phyloP scores from a whole-genome alignment of 2,329 filamentous ascomycete species.

The Onygenales sp. region DNA sequence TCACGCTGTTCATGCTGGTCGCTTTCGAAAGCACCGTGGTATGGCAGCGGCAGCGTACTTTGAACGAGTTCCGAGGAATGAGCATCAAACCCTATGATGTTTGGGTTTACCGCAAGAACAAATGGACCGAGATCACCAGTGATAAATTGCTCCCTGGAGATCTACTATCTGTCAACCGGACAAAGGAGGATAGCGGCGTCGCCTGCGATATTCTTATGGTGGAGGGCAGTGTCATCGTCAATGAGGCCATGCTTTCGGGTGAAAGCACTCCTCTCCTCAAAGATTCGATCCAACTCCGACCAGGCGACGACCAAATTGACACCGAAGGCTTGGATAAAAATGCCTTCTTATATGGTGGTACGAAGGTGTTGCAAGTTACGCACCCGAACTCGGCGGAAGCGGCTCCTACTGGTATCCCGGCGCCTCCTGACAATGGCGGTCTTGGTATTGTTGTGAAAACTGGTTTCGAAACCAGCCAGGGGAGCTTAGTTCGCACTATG shows the following conservation, averaged over 20 bases:
- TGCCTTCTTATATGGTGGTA: slow-evolving; percentile 90
- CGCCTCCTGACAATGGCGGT: slow-evolving; percentile 87
- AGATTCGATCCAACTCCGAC: slow-evolving; percentile 86
- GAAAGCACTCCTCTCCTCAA: slow-evolving; percentile 96
- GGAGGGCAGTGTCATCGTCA: slow-evolving; percentile 92
- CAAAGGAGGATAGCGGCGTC: slow-evolving; percentile 93
- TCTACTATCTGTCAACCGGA: slow-evolving; percentile 81
- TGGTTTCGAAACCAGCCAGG: slow-evolving; percentile 96
- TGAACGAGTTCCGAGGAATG: slow-evolving; percentile 97
- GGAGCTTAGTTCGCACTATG: slow-evolving; percentile 96
- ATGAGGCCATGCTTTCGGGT: slow-evolving; percentile 97
- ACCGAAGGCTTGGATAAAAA: slow-evolving; percentile 93
- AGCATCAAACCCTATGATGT: slow-evolving; percentile 98
- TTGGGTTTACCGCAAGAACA: slow-evolving; percentile 77
- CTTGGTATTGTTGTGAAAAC: slow-evolving; percentile 94
- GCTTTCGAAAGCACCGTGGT: slow-evolving; percentile 97
- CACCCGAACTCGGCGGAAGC: slow-evolving; percentile 58
- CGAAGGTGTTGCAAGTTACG: slow-evolving; percentile 91
- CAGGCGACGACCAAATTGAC: slow-evolving; percentile 69
- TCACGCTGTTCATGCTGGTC: slow-evolving; percentile 97
- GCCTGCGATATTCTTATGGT: slow-evolving; percentile 95
- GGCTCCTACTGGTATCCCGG: slow-evolving; percentile 61
- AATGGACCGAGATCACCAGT: slow-evolving; percentile 81
- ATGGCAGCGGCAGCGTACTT: slow-evolving; percentile 92
- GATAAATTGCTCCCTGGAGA: slow-evolving; percentile 91